Evolutionary conservation across 495 filamentous ascomycete genomes (phyloP), one percentile per base, ranked within the genome.

Genomic region (Penicillium robsamsonii): DNA sequence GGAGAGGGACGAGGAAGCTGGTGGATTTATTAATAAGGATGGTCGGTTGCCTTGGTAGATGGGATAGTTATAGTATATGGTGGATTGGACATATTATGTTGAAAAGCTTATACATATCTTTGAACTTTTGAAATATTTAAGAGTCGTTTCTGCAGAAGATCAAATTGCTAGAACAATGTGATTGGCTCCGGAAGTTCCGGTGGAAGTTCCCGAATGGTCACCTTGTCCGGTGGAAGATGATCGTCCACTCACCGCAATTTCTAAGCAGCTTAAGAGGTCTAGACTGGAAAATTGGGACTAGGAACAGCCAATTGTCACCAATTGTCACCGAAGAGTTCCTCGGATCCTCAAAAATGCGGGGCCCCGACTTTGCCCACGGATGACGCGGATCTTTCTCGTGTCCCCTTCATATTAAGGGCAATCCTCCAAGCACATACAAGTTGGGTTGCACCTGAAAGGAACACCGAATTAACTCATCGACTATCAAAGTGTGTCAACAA

Each of bases 1-100:
- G 7, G 52, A 64, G 53, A 61, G 65, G 37, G 70, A 72, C 62
- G 60, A 13, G 4, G 65, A 74, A 25, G 67, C 46, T 27, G 64
- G 64, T 2, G 33, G 53, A 10, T 71, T 74, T 62, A 40, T 72
- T 37, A 25, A 63, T 31, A 65, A 64, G 37, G 59, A 68, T 57
- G 69, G 61, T 10, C 11, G 42, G 12, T 53, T 35, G 52, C 48
- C 49, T 8, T 68, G 65, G 63, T 66, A 55, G 25, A 45, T 42
- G 40, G n/a, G n/a, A n/a, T n/a, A n/a, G n/a, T n/a, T n/a, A n/a
- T n/a, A n/a, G 40, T 20, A n/a, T 17, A 10, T 15, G 25, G 25
- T 15, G 33, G 13, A 35, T 5, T 27, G 4, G 31, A 35, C 2
- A 12, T 4, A 35, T 15, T 35, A 5, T 35, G 1, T 15, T 35